Conservation (phyloP, 805 yeast genomes). For the Myxozyma kluyveri region DNA sequence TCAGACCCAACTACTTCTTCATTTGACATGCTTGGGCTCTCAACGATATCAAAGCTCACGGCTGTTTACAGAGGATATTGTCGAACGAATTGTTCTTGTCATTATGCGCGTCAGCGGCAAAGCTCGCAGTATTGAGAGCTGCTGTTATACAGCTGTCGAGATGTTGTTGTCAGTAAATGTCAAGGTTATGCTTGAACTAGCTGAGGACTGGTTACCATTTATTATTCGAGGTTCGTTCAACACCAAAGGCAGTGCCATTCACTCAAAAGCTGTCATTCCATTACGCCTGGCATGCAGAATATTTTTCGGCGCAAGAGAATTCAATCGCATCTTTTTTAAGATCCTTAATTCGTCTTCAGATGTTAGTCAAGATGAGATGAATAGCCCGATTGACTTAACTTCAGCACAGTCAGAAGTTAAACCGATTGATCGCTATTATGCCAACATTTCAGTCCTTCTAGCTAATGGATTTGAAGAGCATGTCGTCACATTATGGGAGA, state of each 20-base stretch:
- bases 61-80: conserved; percentile 5
- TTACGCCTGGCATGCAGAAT: conserved; percentile 5
- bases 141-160: conserved; percentile 12
- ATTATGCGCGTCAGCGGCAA: conserved; percentile 1
- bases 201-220: conserved; percentile 24
- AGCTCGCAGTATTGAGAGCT: conserved; percentile 15
- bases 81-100: conserved; percentile 8
- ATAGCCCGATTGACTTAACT: neutral
- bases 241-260: conserved; percentile 7
- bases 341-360: neutral
- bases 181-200: conserved; percentile 12
- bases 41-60: conserved; percentile 9
- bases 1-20: conserved; percentile 12
- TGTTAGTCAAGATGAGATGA: neutral
- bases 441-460: conserved; percentile 7
- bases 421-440: conserved; percentile 8
- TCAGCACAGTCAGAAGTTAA: neutral
- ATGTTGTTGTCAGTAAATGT: conserved; percentile 6
- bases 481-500: conserved; percentile 18
- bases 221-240: conserved; percentile 11
- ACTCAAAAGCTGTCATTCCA: conserved; percentile 11
- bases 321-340: neutral
- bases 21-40: conserved; percentile 13
- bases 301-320: conserved; percentile 7
- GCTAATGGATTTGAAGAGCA: conserved; percentile 17